Evolutionary conservation across 306 rosid species (phyloP), one percentile per base, ranked within the genome.

Genomic region (Echinosophora koreensis): DNA sequence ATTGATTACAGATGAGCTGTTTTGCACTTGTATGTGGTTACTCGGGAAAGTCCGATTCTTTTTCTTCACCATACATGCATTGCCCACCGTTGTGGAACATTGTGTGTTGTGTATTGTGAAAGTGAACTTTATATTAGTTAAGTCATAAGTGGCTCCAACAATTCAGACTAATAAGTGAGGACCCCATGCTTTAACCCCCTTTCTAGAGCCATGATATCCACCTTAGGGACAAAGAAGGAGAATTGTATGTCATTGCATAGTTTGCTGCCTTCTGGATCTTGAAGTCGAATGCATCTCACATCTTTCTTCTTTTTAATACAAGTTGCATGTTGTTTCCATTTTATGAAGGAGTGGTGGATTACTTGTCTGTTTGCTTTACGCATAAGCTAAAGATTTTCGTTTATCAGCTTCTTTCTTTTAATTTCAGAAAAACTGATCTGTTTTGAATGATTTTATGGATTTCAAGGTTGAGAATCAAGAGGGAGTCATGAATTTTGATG

Each of bases 401-500:
- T 15, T 50, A 27, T 55, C 13, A 12, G 46, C 10, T 50, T 34
- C 51, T 50, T 56, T 73, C 17, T 44, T 64, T 68, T 70, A 51
- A 27, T 83, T 83, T 62, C 14, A 34, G 22, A 66, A 78, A 34
- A 35, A 12, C 69, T 81, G 64, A 75, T 65, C 63, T 74, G 16
- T 5, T 17, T 73, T 34, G 12, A 55, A 69, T 27, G 17, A 41
- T 86, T 30, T 54, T 75, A 13, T 81, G 83, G 28, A 56, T 74
- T 50, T 38, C 32, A 77, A 93, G 98, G 97, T 94, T 86, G 98
- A 94, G 89, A 94, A 94, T 78, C 97, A 94, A 87, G 98, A 94
- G 86, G 98, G 98, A 68, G 98, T 91, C 63, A 50, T 94, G 85
- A 94, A 94, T 86, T 94, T 94, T 85, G 98, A 94, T 76, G 98